Base-by-base conservation (phyloP, 2,329 filamentous ascomycete genomes). In the Apiospora kogelbergensis region DNA sequence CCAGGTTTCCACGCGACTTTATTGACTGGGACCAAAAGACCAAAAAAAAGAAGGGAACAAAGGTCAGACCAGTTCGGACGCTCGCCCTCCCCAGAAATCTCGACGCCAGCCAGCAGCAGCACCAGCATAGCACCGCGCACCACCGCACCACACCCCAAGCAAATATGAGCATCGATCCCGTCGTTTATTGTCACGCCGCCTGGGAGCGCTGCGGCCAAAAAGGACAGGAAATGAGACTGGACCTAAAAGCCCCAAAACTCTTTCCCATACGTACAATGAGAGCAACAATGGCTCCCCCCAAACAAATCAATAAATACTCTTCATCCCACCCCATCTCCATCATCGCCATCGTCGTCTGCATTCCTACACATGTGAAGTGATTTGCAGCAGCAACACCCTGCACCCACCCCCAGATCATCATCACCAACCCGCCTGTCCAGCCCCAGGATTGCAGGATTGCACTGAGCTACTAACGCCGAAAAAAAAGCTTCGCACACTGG, bases 271-370 rank as follows among this genome's bases (percentile, higher is more conserved):
- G 30, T 60, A 60, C 53, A 37, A 60, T 60, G 37, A 60, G 53
- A 60, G 10, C 53, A 60, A 60, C 53, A 60, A 60, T 60, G 53
- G 53, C 53, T 60, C 53, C 53, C 48, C 53, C 53, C 53, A 60
- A 60, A 20, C 53, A 60, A 60, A 20, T n/a, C 63, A 65, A 75
- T 74, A 73, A 74, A 73, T 72, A 71, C 70, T 71, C 69, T 40
- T 64, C 44, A 40, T 63, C 42, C 67, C 48, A 40, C 40, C 44
- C 68, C 71, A 70, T 68, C 74, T 74, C 71, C 74, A 72, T 68
- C 74, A 74, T 70, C 70, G 69, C 68, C 71, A 68, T 41, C 70
- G 67, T 68, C 67, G 65, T 68, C 44, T 63, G 60, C 65, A 57
- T 67, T 66, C 44, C 68, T 46, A 66, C 40, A 30, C 60, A 65